These are phyloP conservation scores for Candida odintsovae DNA, from an alignment of 805 yeast species.

Conservation along the genomic window DNA sequence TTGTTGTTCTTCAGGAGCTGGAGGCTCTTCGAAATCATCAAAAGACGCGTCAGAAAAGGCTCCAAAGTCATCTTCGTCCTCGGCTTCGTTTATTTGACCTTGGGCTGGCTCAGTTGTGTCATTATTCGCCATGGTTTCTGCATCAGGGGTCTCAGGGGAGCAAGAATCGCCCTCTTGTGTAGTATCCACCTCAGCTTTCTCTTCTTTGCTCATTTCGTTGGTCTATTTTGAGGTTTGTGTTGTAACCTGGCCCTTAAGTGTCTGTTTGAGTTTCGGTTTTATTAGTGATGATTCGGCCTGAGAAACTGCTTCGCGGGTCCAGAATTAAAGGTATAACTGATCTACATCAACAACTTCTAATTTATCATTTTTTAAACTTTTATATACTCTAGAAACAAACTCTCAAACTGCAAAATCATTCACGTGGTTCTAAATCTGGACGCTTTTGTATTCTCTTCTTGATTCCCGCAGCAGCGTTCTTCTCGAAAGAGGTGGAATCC, in stretches of 20 bases:
- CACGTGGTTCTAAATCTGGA: slow-evolving; percentile 45
- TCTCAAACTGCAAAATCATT: slow-evolving; percentile 4
- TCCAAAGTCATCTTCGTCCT: slow-evolving; percentile 27
- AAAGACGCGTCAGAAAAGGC: slow-evolving; percentile 30
- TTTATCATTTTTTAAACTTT: neutral
- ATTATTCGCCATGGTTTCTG: neutral
- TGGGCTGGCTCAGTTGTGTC: neutral
- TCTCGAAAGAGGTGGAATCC: slow-evolving; percentile 50
- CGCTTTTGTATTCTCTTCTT: slow-evolving; percentile 41
- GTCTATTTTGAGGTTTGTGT: neutral
- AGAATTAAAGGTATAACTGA: too few relatives aligned
- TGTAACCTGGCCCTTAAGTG: neutral
- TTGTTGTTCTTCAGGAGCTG: neutral
- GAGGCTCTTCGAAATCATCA: slow-evolving; percentile 24
- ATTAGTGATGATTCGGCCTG: too few relatives aligned
- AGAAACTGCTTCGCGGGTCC: neutral
- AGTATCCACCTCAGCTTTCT: neutral
- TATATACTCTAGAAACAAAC: neutral
- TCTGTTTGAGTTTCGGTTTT: neutral
- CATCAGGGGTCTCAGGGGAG: neutral
- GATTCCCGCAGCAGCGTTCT: slow-evolving; percentile 25
- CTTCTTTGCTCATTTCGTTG: neutral
- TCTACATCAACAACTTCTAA: neutral
- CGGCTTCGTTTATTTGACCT: slow-evolving; percentile 1
- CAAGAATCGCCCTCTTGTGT: neutral